Conservation (phyloP, 2,329 filamentous ascomycete species). For the Alternaria solani region DNA sequence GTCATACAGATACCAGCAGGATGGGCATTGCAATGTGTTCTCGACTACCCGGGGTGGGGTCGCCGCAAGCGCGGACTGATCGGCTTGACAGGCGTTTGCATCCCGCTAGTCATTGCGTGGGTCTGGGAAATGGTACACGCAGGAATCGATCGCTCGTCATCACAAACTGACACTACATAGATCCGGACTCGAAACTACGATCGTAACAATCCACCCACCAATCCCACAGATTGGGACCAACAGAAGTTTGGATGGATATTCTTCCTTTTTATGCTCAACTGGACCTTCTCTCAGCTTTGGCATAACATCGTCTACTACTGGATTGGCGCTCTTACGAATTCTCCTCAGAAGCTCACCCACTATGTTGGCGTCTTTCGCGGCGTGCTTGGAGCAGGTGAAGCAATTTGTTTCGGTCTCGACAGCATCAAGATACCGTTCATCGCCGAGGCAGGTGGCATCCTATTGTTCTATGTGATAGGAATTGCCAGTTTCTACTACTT, state of each 20-base stretch:
- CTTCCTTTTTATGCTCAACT: constrained; percentile 42
- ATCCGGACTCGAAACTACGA: constrained; percentile 43
- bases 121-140: constrained; percentile 42
- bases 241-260: constrained; percentile 39
- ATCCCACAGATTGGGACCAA: constrained; percentile 41
- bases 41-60: constrained; percentile 40
- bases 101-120: constrained; percentile 40
- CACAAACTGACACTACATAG: constrained; percentile 17
- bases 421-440: constrained; percentile 42
- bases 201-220: constrained; percentile 28
- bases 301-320: constrained; percentile 46
- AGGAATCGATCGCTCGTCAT: neutral
- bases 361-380: constrained; percentile 44
- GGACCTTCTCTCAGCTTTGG: constrained; percentile 44
- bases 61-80: constrained; percentile 40
- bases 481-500: constrained; percentile 40
- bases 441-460: constrained; percentile 39
- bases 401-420: constrained; percentile 43
- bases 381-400: constrained; percentile 42
- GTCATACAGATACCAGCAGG: constrained; percentile 42
- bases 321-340: constrained; percentile 44
- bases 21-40: constrained; percentile 40
- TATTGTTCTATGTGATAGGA: constrained; percentile 40
- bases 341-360: constrained; percentile 42
- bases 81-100: constrained; percentile 35